A percentile compares a stretch with the other conserved stretches of the same genome.
Evolutionary conservation across 2,329 filamentous ascomycete species (phyloP).

Genomic region (Claviceps monticola): DNA sequence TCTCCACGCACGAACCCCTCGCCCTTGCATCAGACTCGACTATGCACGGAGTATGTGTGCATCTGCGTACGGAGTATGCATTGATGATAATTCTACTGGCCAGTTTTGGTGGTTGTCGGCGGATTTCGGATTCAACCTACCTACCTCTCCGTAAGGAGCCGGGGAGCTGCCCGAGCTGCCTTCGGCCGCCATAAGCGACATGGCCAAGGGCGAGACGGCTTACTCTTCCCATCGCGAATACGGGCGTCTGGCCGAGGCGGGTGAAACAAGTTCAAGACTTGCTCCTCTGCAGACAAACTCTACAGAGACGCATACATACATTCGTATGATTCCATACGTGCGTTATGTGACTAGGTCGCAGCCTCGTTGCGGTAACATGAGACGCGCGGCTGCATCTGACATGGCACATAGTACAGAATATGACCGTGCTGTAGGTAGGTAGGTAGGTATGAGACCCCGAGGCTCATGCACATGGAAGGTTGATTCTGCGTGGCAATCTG

Average conservation of each 20-base stretch:
- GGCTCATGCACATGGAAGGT: neutral
- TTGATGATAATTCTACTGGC: neutral
- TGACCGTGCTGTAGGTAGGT: neutral
- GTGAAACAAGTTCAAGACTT: no score
- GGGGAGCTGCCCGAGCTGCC: neutral
- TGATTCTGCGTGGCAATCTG: neutral
- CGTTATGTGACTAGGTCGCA: no score
- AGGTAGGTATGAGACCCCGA: neutral
- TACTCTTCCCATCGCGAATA: constrained; percentile 4
- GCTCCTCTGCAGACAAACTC: no score
- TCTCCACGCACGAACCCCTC: neutral
- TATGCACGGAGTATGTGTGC: neutral
- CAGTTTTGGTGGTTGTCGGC: no score
- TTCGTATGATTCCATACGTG: no score
- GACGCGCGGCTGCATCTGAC: no score
- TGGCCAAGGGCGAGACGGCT: constrained; percentile 9
- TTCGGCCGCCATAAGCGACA: constrained; percentile 5
- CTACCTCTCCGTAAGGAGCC: no score
- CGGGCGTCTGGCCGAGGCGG: no score
- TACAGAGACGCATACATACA: no score
- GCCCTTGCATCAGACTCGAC: neutral
- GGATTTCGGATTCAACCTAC: no score
- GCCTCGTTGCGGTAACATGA: no score
- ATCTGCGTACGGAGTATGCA: neutral
- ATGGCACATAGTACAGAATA: no score